Conservation (phyloP, 2,329 filamentous ascomycete species). For the Cadophora gregata region DNA sequence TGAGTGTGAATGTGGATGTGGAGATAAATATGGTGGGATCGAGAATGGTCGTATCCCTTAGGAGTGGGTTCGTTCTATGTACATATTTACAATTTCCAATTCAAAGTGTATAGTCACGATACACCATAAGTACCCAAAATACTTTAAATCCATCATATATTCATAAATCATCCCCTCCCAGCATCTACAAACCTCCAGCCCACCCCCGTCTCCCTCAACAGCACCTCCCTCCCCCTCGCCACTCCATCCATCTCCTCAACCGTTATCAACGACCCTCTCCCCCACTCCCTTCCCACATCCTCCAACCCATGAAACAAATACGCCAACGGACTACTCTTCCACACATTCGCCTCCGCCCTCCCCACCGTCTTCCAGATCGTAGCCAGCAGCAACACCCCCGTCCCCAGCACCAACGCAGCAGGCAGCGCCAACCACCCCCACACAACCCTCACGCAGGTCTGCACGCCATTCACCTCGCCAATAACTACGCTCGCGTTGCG, state of each 20-base stretch:
- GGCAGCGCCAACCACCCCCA: slow-evolving; percentile 17
- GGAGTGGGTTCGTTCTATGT: background rate
- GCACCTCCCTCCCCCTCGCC: background rate
- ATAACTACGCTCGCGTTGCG: background rate
- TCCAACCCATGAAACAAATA: slow-evolving; percentile 6
- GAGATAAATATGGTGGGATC: too few relatives aligned
- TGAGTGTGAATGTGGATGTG: too few relatives aligned
- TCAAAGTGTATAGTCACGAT: too few relatives aligned
- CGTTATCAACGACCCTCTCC: background rate
- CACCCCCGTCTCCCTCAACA: background rate
- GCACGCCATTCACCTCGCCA: slow-evolving; percentile 7
- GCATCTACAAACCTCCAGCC: slow-evolving; percentile 14
- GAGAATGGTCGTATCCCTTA: background rate
- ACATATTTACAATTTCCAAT: background rate
- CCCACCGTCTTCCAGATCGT: slow-evolving; percentile 6
- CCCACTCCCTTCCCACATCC: background rate
- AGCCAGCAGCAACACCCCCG: slow-evolving; percentile 3
- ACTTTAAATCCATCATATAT: background rate
- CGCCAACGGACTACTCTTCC: slow-evolving; percentile 19
- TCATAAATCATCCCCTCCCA: background rate
- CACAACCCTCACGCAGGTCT: slow-evolving; percentile 11
- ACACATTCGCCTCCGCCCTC: slow-evolving; percentile 6
- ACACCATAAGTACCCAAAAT: too few relatives aligned
- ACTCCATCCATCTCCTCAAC: slow-evolving; percentile 15
- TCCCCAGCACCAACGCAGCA: background rate